Base-by-base conservation (phyloP, 176 grass and related monocot species). In the Lolium perenne region DNA sequence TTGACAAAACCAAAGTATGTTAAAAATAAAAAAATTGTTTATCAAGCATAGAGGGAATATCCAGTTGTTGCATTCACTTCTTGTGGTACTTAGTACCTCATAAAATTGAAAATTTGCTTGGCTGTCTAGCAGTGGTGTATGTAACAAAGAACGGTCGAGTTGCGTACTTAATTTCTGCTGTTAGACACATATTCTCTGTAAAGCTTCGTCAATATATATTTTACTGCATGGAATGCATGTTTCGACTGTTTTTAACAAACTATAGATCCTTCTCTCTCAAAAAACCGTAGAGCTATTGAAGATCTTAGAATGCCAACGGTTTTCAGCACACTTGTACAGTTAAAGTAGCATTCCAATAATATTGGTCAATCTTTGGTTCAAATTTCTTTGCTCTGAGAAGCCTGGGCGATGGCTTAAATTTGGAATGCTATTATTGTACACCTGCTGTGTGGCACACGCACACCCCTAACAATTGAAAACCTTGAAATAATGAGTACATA, bases 391-490 rank as follows among this genome's bases (percentile, higher is more conserved):
- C 29, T 57, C 53, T 57, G 17, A 77, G 53, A 35, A 77, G 17
- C 74, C 18, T 32, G 25, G 71, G 23, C 64, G 57, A 63, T 48
- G 78, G 60, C 78, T 66, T 14, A 65, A 66, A n/a, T 67, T 2
- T 17, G 14, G 25, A 76, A 54, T 38, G 23, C 49, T 76, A 23
- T 55, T 55, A 6, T 76, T 35, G 25, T 76, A 15, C 73, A 51
- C 48, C 7, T 53, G 23, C 7, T 32, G 48, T 54, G 8, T 76
- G 5, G 25, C 25, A 17, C 2, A 25, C 15, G 25, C 25, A 17
- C 2, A 25, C 15, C 49, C 74, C 9, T 55, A 76, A 76, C 74
- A 55, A 76, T 76, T 54, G 16, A 17, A 55, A 18, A 53, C 8
- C 15, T 53, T 76, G 73, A 7, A 51, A 51, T 53, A 53, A 65